phyloP scores from a whole-genome alignment of 2,329 filamentous ascomycete genomes.

The Scytalidium lignicola region DNA sequence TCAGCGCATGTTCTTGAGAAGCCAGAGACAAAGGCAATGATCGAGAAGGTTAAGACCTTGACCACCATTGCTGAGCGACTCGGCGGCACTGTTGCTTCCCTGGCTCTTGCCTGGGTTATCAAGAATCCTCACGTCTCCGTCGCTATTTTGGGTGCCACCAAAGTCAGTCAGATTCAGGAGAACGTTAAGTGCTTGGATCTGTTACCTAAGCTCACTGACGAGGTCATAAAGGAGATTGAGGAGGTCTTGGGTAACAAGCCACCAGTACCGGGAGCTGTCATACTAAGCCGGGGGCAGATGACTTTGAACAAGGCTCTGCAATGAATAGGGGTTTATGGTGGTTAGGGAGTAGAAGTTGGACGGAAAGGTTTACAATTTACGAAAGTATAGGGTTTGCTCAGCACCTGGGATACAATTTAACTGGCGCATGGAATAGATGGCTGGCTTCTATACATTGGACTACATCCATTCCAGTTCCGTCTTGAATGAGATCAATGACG shows the following conservation, averaged over 20 bases:
- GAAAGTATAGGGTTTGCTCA: no score
- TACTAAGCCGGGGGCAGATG: conserved; percentile 6
- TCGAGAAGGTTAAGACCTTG: conserved; percentile 37
- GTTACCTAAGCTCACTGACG: conserved; percentile 42
- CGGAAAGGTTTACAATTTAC: no score
- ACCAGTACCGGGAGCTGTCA: conserved; percentile 4
- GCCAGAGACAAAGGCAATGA: conserved; percentile 26
- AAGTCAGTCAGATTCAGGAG: conserved; percentile 46
- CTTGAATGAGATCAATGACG: no score
- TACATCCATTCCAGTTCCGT: no score
- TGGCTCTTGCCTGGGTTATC: conserved; percentile 48
- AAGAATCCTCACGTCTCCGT: conserved; percentile 50
- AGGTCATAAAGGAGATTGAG: conserved; percentile 47
- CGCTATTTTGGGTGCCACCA: conserved; percentile 48
- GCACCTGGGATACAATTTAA: neutral
- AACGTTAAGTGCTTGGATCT: conserved; percentile 43
- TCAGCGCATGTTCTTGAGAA: conserved; percentile 50
- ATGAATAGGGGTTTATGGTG: neutral
- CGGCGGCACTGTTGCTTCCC: conserved; percentile 45
- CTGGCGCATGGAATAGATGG: neutral
- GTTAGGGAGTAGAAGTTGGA: no score
- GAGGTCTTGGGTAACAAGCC: conserved; percentile 35
- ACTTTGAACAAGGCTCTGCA: conserved; percentile 13
- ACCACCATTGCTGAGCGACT: conserved; percentile 52
- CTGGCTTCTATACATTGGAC: neutral